These are phyloP conservation scores for Dalechampia spathulata DNA, from an alignment of 441 rosid species.

Conservation along the genomic window DNA sequence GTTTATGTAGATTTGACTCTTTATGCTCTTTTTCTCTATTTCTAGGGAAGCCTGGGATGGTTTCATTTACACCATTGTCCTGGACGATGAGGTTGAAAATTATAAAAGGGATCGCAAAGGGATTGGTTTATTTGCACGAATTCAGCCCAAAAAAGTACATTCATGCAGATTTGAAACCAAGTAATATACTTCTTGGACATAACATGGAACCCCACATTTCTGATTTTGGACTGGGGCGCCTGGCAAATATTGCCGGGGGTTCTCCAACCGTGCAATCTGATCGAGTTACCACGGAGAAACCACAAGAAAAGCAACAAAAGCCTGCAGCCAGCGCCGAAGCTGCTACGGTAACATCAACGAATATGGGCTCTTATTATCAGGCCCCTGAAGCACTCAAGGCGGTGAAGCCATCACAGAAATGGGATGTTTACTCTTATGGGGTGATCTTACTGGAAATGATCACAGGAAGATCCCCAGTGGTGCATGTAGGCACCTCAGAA, in stretches of 20 bases:
- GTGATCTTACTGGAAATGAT: constrained; percentile 80
- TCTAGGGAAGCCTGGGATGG: constrained; percentile 72
- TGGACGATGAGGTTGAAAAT: constrained; percentile 79
- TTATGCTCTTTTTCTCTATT: constrained; percentile 6
- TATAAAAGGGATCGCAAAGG: constrained; percentile 71
- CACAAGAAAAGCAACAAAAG: constrained; percentile 60
- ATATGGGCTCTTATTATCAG: constrained; percentile 63
- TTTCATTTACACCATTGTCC: constrained; percentile 47
- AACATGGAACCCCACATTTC: constrained; percentile 75
- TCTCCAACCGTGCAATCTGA: constrained; percentile 67
- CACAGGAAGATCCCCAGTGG: constrained; percentile 51
- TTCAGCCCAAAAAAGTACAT: constrained; percentile 89
- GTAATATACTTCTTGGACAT: constrained; percentile 69
- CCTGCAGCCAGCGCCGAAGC: constrained; percentile 49
- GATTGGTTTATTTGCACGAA: constrained; percentile 84
- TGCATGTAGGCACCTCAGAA: constrained; percentile 56
- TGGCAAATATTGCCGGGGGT: constrained; percentile 85
- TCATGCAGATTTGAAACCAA: constrained; percentile 89
- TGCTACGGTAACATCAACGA: constrained; percentile 39
- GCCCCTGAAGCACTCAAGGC: constrained; percentile 85
- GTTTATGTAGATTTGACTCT: background rate
- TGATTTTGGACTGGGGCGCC: constrained; percentile 82
- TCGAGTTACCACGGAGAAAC: constrained; percentile 45
- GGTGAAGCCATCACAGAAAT: constrained; percentile 90
- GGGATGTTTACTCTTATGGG: constrained; percentile 97